A percentile compares a stretch with the other conserved stretches of the same genome.
These are phyloP conservation scores for Corymbia calophylla DNA, from an alignment of 441 rosid species.

Conservation along the genomic window DNA sequence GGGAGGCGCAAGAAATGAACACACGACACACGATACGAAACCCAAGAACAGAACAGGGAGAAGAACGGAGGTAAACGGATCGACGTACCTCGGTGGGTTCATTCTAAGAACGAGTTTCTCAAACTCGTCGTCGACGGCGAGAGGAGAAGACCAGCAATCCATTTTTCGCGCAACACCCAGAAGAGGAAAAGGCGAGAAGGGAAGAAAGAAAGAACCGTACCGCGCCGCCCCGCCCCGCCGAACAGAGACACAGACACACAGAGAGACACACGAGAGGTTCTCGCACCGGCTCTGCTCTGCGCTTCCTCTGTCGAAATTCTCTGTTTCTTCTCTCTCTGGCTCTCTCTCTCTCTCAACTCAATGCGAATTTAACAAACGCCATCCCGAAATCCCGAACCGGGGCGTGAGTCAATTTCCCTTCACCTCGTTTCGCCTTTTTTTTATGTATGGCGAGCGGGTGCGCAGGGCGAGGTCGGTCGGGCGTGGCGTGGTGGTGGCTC, in stretches of 20 bases:
- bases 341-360: background rate
- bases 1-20: background rate
- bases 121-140: slow-evolving; percentile 53
- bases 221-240: background rate
- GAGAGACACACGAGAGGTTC: background rate
- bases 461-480: background rate
- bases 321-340: background rate
- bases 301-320: background rate
- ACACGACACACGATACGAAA: background rate
- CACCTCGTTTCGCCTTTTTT: background rate
- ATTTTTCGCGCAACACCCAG: background rate
- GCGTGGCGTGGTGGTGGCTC: background rate
- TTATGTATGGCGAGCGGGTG: background rate
- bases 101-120: slow-evolving; percentile 67
- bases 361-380: background rate
- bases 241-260: background rate
- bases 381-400: background rate
- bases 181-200: background rate
- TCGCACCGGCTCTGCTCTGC: background rate
- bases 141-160: slow-evolving; percentile 60
- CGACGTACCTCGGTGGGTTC: slow-evolving; percentile 67
- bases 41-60: no score
- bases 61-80: background rate
- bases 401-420: background rate
- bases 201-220: background rate